Evolutionary conservation across 805 yeast species (phyloP).

Genomic region (Myxozyma neglecta): DNA sequence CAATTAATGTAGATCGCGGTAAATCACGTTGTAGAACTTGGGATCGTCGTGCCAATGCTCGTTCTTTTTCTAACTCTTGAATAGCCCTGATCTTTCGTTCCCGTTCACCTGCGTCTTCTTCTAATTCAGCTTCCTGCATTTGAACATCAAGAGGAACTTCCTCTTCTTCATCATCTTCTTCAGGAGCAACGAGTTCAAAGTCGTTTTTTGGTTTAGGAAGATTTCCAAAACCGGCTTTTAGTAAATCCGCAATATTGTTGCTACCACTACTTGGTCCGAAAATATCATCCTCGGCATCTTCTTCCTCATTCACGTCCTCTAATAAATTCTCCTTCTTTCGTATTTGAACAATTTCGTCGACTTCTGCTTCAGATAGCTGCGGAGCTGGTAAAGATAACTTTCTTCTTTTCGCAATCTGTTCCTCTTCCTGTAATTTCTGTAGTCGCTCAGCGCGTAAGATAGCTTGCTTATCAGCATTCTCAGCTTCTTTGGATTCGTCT

Average conservation of each 20-base stretch:
- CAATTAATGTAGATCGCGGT: conserved; percentile 35
- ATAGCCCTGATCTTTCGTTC: conserved; percentile 33
- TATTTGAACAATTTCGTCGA: conserved; percentile 38
- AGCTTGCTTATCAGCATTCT: conserved; percentile 36
- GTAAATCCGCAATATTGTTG: conserved; percentile 8
- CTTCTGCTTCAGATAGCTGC: conserved; percentile 37
- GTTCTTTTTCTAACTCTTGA: conserved; percentile 28
- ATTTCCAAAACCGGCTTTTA: conserved; percentile 20
- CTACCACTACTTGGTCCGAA: conserved; percentile 37
- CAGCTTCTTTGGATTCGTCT: conserved; percentile 16
- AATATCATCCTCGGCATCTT: conserved; percentile 42
- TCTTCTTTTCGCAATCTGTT: conserved; percentile 44
- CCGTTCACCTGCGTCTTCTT: conserved; percentile 39
- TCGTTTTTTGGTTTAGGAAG: conserved; percentile 47
- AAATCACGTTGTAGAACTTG: conserved; percentile 50
- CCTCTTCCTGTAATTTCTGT: conserved; percentile 36
- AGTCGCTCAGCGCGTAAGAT: conserved; percentile 36
- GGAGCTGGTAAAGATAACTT: conserved; percentile 44
- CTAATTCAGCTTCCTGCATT: conserved; percentile 27
- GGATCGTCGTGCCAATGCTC: conserved; percentile 46
- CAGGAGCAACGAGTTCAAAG: conserved; percentile 43
- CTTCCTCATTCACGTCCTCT: conserved; percentile 25
- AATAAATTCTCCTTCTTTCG: conserved; percentile 34
- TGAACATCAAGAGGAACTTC: conserved; percentile 19
- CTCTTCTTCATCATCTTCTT: conserved; percentile 33